Base-by-base conservation (phyloP, 345 rosid species). In the Cardamine chenopodiifolia region DNA sequence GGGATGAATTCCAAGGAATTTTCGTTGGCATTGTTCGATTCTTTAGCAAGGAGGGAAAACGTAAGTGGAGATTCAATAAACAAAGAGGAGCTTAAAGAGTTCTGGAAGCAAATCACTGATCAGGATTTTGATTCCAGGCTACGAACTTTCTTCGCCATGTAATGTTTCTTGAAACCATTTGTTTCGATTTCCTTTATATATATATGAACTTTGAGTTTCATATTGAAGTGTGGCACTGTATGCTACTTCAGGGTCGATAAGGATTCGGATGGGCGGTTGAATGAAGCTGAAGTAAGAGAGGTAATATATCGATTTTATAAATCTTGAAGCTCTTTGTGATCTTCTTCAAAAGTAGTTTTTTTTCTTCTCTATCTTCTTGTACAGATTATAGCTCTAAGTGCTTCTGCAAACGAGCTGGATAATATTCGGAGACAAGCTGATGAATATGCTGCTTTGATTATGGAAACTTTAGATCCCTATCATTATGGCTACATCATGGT, bases 401-500 rank as follows among this genome's bases (percentile, higher is more conserved):
- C 97, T 66, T 86, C 92, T 57, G 90, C 97, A 45, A 90, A 90
- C 70, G 88, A 79, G 17, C 79, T 90, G 42, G 80, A 86, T 17
- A 86, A 73, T 22, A 87, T 90, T 59, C 77, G 85, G 77, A 80
- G 66, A 52, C 87, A 86, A 77, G 90, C 93, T 7, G 89, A 86
- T 78, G 97, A 90, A 71, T 90, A 90, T 79, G 89, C 93, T 19
- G 85, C 90, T 19, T 78, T 90, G 81, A 90, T 90, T 71, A 87
- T 90, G 97, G 97, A 90, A 77, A 87, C 86, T 50, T 62, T 90
- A 67, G 93, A 90, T 74, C 93, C 93, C 1, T 92, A 82, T 23
- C 68, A 82, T 49, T 81, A 68, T 13, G 97, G 93, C 47, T 82
- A 87, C 85, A 88, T 90, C 79, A 81, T 82, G 97, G 97, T 90